Percentiles rank a stretch among this genome's conserved stretches.
These are phyloP conservation scores for Penicillium sp. DNA, from an alignment of 2,329 filamentous ascomycete genomes.

Conservation along the genomic window DNA sequence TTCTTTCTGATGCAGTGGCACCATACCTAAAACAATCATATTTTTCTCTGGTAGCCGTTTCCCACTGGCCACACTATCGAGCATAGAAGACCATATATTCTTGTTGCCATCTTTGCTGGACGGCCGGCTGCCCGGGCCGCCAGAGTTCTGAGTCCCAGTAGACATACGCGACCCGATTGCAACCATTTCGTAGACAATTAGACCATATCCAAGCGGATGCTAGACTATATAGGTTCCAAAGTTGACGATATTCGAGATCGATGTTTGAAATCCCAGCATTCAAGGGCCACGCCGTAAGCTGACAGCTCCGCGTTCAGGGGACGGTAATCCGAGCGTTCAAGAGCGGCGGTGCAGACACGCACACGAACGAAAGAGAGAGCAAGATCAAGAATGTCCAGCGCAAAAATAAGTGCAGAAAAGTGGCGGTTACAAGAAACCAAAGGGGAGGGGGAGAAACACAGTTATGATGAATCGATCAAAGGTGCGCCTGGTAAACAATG, in stretches of 20 bases:
- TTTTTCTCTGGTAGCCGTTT: conserved; percentile 91
- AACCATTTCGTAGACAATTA: conserved; percentile 31
- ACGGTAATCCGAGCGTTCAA: conserved; percentile 19
- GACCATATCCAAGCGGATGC: conserved; percentile 29
- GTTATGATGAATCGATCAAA: conserved; percentile 4
- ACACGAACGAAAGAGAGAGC: neutral
- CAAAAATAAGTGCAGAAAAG: neutral
- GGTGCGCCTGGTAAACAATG: conserved; percentile 9
- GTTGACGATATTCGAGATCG: conserved; percentile 2
- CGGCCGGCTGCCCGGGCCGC: conserved; percentile 35
- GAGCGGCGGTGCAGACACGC: neutral
- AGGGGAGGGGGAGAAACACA: neutral
- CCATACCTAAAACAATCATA: conserved; percentile 73
- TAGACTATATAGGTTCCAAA: conserved; percentile 6
- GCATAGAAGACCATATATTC: conserved; percentile 91
- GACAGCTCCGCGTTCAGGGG: conserved; percentile 26
- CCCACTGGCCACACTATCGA: conserved; percentile 83
- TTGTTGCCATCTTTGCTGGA: conserved; percentile 62
- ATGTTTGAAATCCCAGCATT: neutral
- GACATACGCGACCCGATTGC: conserved; percentile 36
- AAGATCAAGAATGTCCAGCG: neutral
- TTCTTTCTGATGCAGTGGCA: conserved; percentile 13
- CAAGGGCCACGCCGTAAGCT: conserved; percentile 9
- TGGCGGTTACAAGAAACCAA: neutral
- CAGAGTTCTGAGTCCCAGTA: conserved; percentile 33